Evolutionary conservation across 805 yeast genomes (phyloP).

Genomic region (Lipomyces sp.): DNA sequence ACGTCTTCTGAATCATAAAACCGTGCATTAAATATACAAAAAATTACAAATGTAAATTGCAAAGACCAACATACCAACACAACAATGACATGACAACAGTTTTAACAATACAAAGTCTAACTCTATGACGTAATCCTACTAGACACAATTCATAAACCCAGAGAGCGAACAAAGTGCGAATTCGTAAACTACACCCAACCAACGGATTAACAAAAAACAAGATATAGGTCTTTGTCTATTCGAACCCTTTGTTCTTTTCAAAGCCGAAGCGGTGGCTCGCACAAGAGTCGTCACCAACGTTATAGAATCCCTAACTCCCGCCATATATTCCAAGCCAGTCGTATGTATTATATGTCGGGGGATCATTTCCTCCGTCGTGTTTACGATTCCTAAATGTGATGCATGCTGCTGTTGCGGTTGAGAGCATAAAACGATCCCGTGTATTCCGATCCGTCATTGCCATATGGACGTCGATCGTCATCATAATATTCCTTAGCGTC

Average conservation of each 20-base stretch:
- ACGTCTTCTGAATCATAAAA: neutral
- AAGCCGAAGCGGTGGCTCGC: neutral
- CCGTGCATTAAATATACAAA: neutral
- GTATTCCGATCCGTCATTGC: constrained; percentile 31
- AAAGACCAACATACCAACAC: neutral
- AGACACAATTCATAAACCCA: neutral
- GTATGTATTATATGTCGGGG: neutral
- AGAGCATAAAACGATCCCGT: constrained; percentile 35
- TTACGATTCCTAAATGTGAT: constrained; percentile 11
- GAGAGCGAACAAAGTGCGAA: neutral
- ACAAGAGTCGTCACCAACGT: neutral
- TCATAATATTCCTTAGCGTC: constrained; percentile 33
- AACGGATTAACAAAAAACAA: neutral
- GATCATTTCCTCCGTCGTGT: neutral
- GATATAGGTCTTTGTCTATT: neutral
- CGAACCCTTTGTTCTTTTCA: neutral
- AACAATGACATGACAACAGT: neutral
- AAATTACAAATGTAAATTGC: neutral
- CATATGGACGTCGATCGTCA: constrained; percentile 29
- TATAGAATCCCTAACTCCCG: constrained; percentile 1
- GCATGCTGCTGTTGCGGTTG: constrained; percentile 20
- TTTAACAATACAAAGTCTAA: neutral
- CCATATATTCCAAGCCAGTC: neutral
- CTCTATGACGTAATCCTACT: neutral
- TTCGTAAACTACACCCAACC: neutral